These are phyloP conservation scores for Caloboletus firmus DNA, from an alignment of 1,284 basidiomycete species.

Conservation along the genomic window DNA sequence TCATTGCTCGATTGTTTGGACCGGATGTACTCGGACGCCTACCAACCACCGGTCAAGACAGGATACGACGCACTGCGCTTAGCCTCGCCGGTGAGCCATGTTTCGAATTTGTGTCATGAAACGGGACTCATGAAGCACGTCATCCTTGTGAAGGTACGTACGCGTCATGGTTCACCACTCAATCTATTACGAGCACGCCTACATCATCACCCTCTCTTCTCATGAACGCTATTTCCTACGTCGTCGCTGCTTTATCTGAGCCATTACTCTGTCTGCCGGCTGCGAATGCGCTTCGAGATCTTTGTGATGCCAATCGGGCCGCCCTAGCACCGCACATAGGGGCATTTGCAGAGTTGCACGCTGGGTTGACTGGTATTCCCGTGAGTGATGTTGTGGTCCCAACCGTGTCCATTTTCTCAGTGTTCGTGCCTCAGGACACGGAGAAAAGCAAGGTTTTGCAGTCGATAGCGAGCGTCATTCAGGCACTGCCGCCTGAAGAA, in stretches of 20 bases:
- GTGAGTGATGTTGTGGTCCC: slow-evolving; percentile 43
- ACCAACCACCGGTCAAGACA: slow-evolving; percentile 60
- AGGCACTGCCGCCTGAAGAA: slow-evolving; percentile 76
- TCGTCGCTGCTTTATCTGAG: slow-evolving; percentile 70
- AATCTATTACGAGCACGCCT: slow-evolving; percentile 41
- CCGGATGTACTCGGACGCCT: slow-evolving; percentile 66
- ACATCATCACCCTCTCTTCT: slow-evolving; percentile 36
- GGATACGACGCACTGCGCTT: slow-evolving; percentile 72
- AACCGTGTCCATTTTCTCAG: neutral
- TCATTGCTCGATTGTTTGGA: slow-evolving; percentile 69
- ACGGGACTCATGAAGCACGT: neutral
- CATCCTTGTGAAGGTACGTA: slow-evolving; percentile 59
- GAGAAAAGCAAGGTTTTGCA: slow-evolving; percentile 89
- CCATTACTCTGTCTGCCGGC: slow-evolving; percentile 67
- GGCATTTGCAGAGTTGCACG: slow-evolving; percentile 82
- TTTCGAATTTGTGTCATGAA: neutral
- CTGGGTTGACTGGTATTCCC: slow-evolving; percentile 69
- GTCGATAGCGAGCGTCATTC: slow-evolving; percentile 87
- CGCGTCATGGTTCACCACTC: slow-evolving; percentile 79
- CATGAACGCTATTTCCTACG: slow-evolving; percentile 52
- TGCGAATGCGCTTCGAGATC: slow-evolving; percentile 76
- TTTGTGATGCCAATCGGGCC: slow-evolving; percentile 84
- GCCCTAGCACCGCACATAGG: slow-evolving; percentile 79
- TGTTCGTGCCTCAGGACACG: slow-evolving; percentile 55
- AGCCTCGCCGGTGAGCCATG: slow-evolving; percentile 62